A percentile compares a stretch with the other conserved stretches of the same genome.
phyloP scores from a whole-genome alignment of 768 basidiomycete species.

The Termitomyces sp. region DNA sequence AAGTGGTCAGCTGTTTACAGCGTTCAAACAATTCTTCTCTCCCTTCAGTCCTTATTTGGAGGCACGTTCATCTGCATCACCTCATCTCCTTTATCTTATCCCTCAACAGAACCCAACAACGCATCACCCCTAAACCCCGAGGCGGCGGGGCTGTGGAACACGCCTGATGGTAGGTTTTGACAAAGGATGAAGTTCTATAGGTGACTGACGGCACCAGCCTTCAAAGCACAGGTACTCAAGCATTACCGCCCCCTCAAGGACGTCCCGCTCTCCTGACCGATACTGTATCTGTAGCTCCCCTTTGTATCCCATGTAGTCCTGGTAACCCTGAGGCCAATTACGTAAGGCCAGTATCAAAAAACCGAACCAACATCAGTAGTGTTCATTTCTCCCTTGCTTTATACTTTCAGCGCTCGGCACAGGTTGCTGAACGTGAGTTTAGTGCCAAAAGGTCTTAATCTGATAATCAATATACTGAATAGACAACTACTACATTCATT shows the following conservation, averaged over 20 bases:
- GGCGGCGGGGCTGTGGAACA: conserved; percentile 77
- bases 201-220: conserved; percentile 36
- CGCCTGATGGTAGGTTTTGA: conserved; percentile 46
- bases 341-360: background rate
- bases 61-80: conserved; percentile 47
- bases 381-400: background rate
- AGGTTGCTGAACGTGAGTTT: conserved; percentile 13
- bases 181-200: background rate
- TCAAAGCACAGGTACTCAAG: conserved; percentile 66
- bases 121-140: conserved; percentile 87
- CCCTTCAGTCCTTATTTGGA: conserved; percentile 82
- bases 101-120: conserved; percentile 78
- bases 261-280: conserved; percentile 21
- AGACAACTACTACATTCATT: conserved; percentile 7
- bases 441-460: background rate
- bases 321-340: conserved; percentile 1
- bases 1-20: conserved; percentile 94
- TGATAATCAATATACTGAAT: background rate
- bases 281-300: conserved; percentile 12
- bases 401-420: conserved; percentile 7
- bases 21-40: conserved; percentile 84
- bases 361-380: background rate
- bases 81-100: background rate
- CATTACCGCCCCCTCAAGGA: conserved; percentile 57
- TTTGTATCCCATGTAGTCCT: conserved; percentile 5